These are phyloP conservation scores for Rhodomyrtus tomentosa DNA, from an alignment of 345 rosid species.

Conservation along the genomic window DNA sequence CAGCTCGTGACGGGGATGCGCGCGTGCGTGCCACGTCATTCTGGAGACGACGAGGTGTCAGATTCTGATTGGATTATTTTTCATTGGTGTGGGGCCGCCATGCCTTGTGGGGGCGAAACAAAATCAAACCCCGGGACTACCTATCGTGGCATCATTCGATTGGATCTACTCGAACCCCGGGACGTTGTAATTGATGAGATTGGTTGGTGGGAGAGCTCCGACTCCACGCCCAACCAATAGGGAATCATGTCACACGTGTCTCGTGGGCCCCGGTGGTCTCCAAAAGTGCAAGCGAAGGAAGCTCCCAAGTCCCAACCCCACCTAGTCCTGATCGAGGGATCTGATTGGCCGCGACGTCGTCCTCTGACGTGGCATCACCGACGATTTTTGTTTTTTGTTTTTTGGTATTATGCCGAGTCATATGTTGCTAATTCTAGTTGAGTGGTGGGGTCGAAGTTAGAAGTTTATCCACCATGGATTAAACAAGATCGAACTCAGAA, in stretches of 20 bases:
- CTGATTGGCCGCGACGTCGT: background rate
- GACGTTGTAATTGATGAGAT: background rate
- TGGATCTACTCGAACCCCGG: background rate
- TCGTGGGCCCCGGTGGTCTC: background rate
- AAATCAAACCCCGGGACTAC: background rate
- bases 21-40: too few relatives aligned
- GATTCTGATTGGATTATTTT: too few relatives aligned
- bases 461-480: background rate
- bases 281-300: background rate
- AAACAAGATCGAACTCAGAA: background rate
- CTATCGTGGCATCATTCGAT: background rate
- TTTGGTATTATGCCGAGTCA: background rate
- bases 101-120: background rate
- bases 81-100: background rate
- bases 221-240: background rate
- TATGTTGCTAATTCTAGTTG: accelerated
- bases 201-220: background rate
- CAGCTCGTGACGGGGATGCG: too few relatives aligned
- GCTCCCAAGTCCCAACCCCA: background rate
- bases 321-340: background rate
- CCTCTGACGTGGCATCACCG: background rate
- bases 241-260: background rate
- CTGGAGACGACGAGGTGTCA: too few relatives aligned
- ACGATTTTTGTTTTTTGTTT: background rate
- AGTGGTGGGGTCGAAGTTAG: background rate